phyloP scores from a whole-genome alignment of 176 grass and related monocot species.

The Rhynchospora tenuis region DNA sequence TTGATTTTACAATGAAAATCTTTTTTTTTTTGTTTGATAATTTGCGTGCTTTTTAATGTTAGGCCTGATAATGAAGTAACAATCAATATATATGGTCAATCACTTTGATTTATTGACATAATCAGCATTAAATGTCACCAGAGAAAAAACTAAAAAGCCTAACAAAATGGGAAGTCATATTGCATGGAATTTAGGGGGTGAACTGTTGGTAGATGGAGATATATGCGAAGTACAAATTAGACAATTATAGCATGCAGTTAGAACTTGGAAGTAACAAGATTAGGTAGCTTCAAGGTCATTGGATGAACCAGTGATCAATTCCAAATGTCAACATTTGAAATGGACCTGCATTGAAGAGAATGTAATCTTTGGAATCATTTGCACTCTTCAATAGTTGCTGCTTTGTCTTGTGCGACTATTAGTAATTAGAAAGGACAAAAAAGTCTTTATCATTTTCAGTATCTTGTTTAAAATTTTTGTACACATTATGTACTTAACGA shows the following conservation, averaged over 20 bases:
- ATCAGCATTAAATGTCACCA: neutral
- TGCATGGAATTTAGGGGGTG: neutral
- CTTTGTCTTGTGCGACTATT: neutral
- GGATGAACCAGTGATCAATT: neutral
- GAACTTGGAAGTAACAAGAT: neutral
- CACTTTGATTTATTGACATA: neutral
- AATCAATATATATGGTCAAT: neutral
- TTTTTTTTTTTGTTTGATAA: too few relatives aligned
- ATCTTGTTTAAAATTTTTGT: neutral
- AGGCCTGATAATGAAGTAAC: neutral
- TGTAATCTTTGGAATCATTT: neutral
- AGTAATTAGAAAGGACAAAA: neutral
- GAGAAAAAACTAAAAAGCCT: neutral
- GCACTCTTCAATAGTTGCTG: neutral
- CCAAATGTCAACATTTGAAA: slow-evolving; percentile 1
- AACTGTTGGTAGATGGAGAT: neutral
- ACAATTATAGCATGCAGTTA: neutral
- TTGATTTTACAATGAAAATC: too few relatives aligned
- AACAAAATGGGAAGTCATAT: neutral
- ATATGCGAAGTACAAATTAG: neutral
- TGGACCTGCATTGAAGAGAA: neutral
- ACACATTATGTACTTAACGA: neutral
- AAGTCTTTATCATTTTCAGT: neutral
- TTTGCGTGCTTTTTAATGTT: neutral
- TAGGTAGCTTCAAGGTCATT: neutral